A percentile compares a stretch with the other conserved stretches of the same genome.
Conservation (phyloP, 2,329 filamentous ascomycete genomes). For the Lecanicillium sp. region DNA sequence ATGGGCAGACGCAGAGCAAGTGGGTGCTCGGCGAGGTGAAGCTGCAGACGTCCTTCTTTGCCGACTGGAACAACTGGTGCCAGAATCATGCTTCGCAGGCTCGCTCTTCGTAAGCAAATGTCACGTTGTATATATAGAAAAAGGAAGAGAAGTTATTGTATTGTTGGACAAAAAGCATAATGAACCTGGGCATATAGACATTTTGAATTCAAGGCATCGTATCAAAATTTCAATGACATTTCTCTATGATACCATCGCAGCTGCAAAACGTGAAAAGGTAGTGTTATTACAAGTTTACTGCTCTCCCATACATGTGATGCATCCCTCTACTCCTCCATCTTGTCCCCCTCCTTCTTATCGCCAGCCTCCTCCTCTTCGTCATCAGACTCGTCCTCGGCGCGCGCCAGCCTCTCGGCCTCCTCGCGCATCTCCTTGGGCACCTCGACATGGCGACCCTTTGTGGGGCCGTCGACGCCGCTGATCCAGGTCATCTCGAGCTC, state of each 20-base stretch:
- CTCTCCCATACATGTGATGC: conserved; percentile 11
- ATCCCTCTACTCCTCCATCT: conserved; percentile 75
- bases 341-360: conserved; percentile 58
- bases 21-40: conserved; percentile 52
- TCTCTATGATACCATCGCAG: too few species aligned
- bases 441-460: conserved; percentile 86
- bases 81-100: conserved; percentile 36
- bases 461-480: conserved; percentile 74
- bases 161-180: neutral
- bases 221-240: too few species aligned
- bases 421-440: conserved; percentile 86
- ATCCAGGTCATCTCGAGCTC: conserved; percentile 99
- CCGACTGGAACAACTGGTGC: conserved; percentile 70
- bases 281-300: too few species aligned
- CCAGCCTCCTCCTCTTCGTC: conserved; percentile 68
- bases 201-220: too few species aligned
- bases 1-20: conserved; percentile 48
- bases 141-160: conserved; percentile 3
- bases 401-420: conserved; percentile 88
- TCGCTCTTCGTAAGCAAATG: conserved; percentile 10
- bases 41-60: conserved; percentile 59
- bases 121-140: conserved; percentile 8
- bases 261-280: too few species aligned
- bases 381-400: conserved; percentile 80
- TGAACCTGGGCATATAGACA: too few species aligned